phyloP scores from a whole-genome alignment of 805 yeast genomes.

The Ogataea henricii region DNA sequence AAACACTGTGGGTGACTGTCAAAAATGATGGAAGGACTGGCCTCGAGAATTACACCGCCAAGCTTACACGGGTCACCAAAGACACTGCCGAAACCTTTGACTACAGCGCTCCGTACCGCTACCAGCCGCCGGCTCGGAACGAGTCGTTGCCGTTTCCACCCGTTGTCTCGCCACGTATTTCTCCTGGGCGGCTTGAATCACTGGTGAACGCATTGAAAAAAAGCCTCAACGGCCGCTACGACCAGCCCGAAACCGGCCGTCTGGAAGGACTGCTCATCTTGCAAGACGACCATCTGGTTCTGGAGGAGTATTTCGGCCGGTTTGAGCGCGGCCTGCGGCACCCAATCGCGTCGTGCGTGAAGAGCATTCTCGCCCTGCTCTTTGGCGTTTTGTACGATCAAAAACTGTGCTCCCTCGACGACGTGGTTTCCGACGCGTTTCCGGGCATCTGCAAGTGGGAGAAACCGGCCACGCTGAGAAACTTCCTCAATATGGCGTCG shows the following conservation, averaged over 20 bases:
- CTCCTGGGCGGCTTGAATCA: neutral
- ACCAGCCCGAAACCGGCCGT: neutral
- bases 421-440: neutral
- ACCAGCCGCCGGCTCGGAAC: neutral
- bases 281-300: neutral
- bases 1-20: neutral
- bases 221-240: neutral
- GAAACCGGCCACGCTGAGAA: neutral
- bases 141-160: neutral
- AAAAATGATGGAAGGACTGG: conserved; percentile 6
- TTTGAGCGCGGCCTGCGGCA: neutral
- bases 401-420: neutral
- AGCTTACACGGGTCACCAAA: neutral
- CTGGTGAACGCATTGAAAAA: neutral
- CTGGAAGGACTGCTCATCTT: conserved; percentile 1
- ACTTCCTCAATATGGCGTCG: conserved; percentile 4
- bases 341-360: conserved; percentile 2
- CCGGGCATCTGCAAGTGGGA: neutral
- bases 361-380: conserved; percentile 4
- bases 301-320: conserved; percentile 6
- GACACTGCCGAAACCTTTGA: neutral
- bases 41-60: neutral
- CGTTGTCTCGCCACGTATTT: neutral
- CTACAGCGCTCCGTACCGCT: neutral
- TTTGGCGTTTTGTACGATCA: conserved; percentile 4